These are phyloP conservation scores for Fraxinus angustifolia DNA, from an alignment of 305 asterid species.

Conservation along the genomic window DNA sequence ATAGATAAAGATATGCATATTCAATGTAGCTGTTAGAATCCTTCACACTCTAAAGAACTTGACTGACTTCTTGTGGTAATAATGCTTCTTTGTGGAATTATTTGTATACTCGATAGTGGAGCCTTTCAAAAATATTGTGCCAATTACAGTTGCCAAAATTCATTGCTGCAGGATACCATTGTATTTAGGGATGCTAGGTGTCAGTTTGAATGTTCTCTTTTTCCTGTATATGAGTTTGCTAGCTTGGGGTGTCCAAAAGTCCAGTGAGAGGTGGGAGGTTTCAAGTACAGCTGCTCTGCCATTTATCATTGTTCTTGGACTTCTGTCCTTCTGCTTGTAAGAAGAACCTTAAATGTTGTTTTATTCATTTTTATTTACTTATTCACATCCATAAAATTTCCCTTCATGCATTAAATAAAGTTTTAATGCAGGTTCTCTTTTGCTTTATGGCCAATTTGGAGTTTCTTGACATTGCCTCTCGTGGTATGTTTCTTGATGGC, in stretches of 20 bases:
- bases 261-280: constrained; percentile 54
- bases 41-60: background rate
- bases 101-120: background rate
- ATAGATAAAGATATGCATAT: background rate
- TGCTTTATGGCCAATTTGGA: constrained; percentile 68
- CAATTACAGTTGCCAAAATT: background rate
- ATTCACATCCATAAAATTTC: background rate
- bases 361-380: background rate
- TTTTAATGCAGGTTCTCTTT: constrained; percentile 42
- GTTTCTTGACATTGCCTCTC: constrained; percentile 57
- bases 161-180: constrained; percentile 46
- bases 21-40: background rate
- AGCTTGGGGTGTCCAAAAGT: constrained; percentile 46
- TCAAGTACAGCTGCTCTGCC: constrained; percentile 57
- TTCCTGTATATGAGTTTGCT: constrained; percentile 47
- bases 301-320: constrained; percentile 42
- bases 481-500: constrained; percentile 38
- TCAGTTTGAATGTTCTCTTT: constrained; percentile 43
- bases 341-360: constrained; percentile 14
- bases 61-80: background rate
- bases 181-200: constrained; percentile 52
- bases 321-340: constrained; percentile 56
- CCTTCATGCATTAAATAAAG: background rate
- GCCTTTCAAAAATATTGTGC: background rate
- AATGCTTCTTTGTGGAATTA: background rate